Percentiles rank a stretch among this genome's conserved stretches.
These are phyloP conservation scores for Mucor lusitanicus DNA, from an alignment of 371 early-diverging fungal species.

Conservation along the genomic window DNA sequence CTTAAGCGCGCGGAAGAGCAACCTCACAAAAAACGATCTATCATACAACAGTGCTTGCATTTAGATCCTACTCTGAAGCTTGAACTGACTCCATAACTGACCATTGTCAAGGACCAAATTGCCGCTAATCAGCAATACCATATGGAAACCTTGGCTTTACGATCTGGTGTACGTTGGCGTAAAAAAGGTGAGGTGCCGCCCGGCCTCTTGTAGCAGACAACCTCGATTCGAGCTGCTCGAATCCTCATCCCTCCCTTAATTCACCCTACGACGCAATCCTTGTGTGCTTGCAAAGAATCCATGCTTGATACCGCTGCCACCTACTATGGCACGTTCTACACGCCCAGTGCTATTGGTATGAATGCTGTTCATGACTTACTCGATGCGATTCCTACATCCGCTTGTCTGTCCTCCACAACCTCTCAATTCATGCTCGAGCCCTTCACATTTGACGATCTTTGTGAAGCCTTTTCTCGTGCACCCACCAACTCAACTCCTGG, in stretches of 20 bases:
- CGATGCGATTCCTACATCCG: neutral
- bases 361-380: neutral
- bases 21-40: neutral
- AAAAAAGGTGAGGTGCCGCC: constrained; percentile 2
- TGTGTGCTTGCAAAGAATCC: neutral
- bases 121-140: constrained; percentile 3
- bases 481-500: constrained; percentile 16
- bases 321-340: constrained; percentile 7
- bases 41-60: neutral
- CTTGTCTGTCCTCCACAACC: neutral
- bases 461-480: neutral
- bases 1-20: neutral
- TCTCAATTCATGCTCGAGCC: neutral
- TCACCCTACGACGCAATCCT: neutral
- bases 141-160: constrained; percentile 1
- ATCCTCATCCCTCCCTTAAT: neutral
- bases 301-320: constrained; percentile 4
- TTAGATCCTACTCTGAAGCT: neutral
- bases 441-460: constrained; percentile 4
- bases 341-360: neutral
- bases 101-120: constrained; percentile 6
- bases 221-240: neutral
- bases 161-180: constrained; percentile 7
- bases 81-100: neutral
- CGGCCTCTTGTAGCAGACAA: neutral